Evolutionary conservation across 306 rosid species (phyloP).

Genomic region (Rosa rugosa): DNA sequence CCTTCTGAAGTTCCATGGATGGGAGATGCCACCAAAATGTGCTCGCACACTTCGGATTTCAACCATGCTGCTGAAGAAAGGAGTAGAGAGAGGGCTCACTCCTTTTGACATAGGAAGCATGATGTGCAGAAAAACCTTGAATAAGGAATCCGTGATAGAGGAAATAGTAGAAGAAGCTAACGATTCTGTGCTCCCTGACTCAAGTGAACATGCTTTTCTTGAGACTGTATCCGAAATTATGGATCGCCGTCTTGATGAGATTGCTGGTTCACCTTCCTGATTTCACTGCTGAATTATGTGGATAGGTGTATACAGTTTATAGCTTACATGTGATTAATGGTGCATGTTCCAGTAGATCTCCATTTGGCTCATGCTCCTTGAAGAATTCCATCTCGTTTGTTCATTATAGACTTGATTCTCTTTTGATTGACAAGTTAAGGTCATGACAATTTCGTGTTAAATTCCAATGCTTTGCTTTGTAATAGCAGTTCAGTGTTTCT

Average conservation of each 20-base stretch:
- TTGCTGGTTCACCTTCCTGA: conserved; percentile 37
- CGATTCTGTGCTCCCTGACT: conserved; percentile 70
- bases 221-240: conserved; percentile 69
- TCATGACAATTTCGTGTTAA: not conserved
- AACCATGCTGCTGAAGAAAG: conserved; percentile 93
- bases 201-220: conserved; percentile 77
- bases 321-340: conserved; percentile 40
- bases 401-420: conserved; percentile 6
- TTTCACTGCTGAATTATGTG: conserved; percentile 21
- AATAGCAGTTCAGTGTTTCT: conserved; percentile 27
- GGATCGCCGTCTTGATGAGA: conserved; percentile 64
- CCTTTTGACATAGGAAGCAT: conserved; percentile 79
- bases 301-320: conserved; percentile 26
- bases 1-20: conserved; percentile 81
- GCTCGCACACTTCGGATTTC: conserved; percentile 81
- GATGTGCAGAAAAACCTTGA: conserved; percentile 74
- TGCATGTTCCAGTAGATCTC: conserved; percentile 32
- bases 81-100: conserved; percentile 72
- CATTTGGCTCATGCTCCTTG: conserved; percentile 24
- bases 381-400: conserved; percentile 25
- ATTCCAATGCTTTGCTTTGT: not conserved
- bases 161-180: conserved; percentile 72
- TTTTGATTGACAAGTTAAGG: not conserved
- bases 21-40: conserved; percentile 72
- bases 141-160: conserved; percentile 71